phyloP scores from a whole-genome alignment of 1,284 basidiomycete species.

The Apiotrichum sp. region DNA sequence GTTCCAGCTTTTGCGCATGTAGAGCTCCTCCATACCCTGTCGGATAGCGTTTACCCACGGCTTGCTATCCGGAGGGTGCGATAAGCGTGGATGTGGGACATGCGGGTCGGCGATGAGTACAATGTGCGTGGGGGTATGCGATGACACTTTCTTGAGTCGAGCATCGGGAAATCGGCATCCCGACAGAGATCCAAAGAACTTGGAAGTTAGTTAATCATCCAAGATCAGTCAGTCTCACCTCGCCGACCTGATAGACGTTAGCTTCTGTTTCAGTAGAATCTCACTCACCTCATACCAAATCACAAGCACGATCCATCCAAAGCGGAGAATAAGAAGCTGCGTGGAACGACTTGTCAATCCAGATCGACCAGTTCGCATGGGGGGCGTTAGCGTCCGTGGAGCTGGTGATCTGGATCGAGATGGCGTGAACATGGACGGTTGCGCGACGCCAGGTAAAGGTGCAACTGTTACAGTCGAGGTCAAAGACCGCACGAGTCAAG shows the following conservation, averaged over 20 bases:
- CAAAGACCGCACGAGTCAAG: too few relatives aligned
- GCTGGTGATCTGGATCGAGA: not conserved
- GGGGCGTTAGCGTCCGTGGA: not conserved
- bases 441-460: too few relatives aligned
- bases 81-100: constrained; percentile 56
- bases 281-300: constrained; percentile 66
- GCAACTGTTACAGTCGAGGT: too few relatives aligned
- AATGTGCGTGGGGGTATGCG: constrained; percentile 53
- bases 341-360: constrained; percentile 31
- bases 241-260: constrained; percentile 31
- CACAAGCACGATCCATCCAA: constrained; percentile 57
- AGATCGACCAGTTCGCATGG: constrained; percentile 11
- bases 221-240: constrained; percentile 23
- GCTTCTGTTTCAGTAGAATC: not conserved
- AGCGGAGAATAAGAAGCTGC: constrained; percentile 48
- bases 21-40: constrained; percentile 59
- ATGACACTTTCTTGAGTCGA: constrained; percentile 18
- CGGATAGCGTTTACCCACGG: constrained; percentile 48
- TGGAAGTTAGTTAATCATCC: not conserved
- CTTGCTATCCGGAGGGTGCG: constrained; percentile 43
- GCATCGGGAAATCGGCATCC: constrained; percentile 45
- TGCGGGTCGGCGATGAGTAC: constrained; percentile 73
- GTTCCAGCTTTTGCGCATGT: constrained; percentile 69
- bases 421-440: not conserved
- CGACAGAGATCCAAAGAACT: constrained; percentile 47